These are phyloP conservation scores for Pythium rishiriense DNA, from an alignment of 352 stramenopile species.

Conservation along the genomic window DNA sequence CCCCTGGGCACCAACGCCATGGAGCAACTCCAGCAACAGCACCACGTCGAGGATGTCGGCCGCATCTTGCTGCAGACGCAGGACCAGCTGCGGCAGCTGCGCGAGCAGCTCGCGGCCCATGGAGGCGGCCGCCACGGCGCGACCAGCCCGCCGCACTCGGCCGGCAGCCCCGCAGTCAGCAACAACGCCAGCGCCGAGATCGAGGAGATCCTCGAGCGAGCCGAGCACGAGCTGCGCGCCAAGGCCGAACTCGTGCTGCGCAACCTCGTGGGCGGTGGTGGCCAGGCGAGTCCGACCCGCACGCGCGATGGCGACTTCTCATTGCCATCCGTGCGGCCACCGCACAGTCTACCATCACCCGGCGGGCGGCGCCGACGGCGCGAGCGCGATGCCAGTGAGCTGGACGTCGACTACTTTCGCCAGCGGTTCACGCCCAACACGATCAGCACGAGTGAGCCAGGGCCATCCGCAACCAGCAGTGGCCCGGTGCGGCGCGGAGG, in stretches of 20 bases:
- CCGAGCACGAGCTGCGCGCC: constrained; percentile 66
- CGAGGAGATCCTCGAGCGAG: constrained; percentile 69
- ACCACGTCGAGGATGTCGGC: constrained; percentile 83
- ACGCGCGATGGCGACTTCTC: constrained; percentile 19
- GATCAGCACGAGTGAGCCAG: not conserved
- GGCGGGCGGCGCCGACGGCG: constrained; percentile 2
- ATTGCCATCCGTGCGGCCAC: constrained; percentile 18
- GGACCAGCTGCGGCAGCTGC: constrained; percentile 72
- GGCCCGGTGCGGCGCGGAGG: constrained; percentile 16
- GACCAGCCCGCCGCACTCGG: constrained; percentile 1
- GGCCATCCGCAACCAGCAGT: not conserved
- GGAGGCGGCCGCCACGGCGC: constrained; percentile 17
- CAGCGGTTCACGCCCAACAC: constrained; percentile 22
- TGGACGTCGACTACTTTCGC: constrained; percentile 26
- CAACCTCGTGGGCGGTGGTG: constrained; percentile 47
- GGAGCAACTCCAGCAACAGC: constrained; percentile 76
- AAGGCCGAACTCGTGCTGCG: constrained; percentile 82
- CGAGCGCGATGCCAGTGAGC: not conserved
- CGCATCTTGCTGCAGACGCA: constrained; percentile 81
- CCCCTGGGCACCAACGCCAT: constrained; percentile 35
- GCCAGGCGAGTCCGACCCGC: constrained; percentile 32
- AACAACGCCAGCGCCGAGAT: constrained; percentile 45
- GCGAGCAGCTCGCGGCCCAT: constrained; percentile 59
- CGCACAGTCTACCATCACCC: not conserved
- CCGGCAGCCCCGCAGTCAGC: constrained; percentile 13